phyloP scores from a whole-genome alignment of 169 alveolate species.

The Perkinsus marinus region DNA sequence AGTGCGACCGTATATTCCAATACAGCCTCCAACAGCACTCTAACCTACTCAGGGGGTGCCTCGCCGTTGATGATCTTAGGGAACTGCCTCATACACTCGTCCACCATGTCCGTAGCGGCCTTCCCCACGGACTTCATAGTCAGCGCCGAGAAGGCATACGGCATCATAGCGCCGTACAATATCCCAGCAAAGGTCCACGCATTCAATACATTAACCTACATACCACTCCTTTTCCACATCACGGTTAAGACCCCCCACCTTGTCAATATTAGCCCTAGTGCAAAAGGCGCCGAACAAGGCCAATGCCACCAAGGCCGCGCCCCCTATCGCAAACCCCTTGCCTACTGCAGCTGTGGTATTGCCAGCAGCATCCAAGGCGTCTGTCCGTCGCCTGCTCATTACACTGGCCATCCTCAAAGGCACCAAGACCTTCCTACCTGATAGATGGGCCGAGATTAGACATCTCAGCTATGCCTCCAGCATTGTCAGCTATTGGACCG shows the following conservation, averaged over 20 bases:
- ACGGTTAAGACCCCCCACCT: neutral
- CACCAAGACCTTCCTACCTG: conserved; percentile 33
- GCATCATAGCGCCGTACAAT: conserved; percentile 57
- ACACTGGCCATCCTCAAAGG: conserved; percentile 14
- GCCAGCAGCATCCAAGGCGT: conserved; percentile 60
- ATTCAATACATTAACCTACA: conserved; percentile 30
- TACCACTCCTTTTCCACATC: neutral
- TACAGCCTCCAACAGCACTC: no score
- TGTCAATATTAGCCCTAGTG: conserved; percentile 31
- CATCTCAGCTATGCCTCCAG: conserved; percentile 70
- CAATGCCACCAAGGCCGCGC: conserved; percentile 56
- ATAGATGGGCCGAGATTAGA: conserved; percentile 14
- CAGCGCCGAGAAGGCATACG: conserved; percentile 51
- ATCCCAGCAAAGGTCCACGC: conserved; percentile 46
- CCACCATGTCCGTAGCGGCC: conserved; percentile 54
- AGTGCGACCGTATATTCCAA: no score
- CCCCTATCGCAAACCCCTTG: conserved; percentile 58
- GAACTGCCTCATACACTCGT: conserved; percentile 50
- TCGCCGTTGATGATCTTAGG: conserved; percentile 26
- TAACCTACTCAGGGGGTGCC: conserved; percentile 16
- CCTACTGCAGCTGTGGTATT: conserved; percentile 60
- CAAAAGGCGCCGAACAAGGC: conserved; percentile 59
- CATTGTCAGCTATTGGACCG: conserved; percentile 63
- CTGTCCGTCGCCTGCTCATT: conserved; percentile 49
- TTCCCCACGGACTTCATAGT: conserved; percentile 61